phyloP scores from a whole-genome alignment of 192 early-diverging fungal species.

The Rhizoclosmatium globosum region DNA sequence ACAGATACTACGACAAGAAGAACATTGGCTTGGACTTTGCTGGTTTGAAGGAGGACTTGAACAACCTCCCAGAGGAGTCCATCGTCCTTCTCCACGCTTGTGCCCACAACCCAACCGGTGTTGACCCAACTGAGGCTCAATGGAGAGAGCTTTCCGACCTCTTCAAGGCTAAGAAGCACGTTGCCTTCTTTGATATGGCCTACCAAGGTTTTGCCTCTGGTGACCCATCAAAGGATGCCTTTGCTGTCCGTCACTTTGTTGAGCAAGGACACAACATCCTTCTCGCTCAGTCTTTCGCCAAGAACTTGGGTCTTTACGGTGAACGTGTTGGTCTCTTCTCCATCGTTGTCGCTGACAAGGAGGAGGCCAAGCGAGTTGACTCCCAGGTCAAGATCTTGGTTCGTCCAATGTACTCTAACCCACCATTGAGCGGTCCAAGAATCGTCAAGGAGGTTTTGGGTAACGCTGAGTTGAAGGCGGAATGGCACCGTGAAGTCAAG shows the following conservation, averaged over 20 bases:
- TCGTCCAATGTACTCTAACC: conserved; percentile 98
- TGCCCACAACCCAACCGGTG: conserved; percentile 99
- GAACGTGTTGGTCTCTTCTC: conserved; percentile 95
- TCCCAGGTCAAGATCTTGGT: conserved; percentile 96
- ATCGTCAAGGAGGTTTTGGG: conserved; percentile 90
- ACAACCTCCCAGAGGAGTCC: conserved; percentile 85
- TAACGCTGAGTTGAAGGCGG: conserved; percentile 71
- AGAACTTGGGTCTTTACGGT: conserved; percentile 99
- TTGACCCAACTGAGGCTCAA: conserved; percentile 92
- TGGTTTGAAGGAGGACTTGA: conserved; percentile 91
- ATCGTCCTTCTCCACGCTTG: conserved; percentile 96
- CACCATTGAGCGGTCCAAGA: conserved; percentile 93
- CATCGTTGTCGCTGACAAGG: conserved; percentile 74
- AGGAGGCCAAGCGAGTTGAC: conserved; percentile 83
- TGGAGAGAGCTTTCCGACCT: conserved; percentile 89
- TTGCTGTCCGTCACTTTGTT: conserved; percentile 95
- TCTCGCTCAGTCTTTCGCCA: conserved; percentile 96
- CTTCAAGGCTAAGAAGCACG: conserved; percentile 79
- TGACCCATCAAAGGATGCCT: conserved; percentile 85
- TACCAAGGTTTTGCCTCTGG: conserved; percentile 99
- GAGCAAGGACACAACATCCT: conserved; percentile 74
- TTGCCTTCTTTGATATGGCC: conserved; percentile 99
- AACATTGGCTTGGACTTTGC: conserved; percentile 94
- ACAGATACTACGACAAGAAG: conserved; percentile 94
- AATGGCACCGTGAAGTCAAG: conserved; percentile 95